Base-by-base conservation (phyloP, 2,329 filamentous ascomycete genomes). In the Pyrenochaeta sp. region DNA sequence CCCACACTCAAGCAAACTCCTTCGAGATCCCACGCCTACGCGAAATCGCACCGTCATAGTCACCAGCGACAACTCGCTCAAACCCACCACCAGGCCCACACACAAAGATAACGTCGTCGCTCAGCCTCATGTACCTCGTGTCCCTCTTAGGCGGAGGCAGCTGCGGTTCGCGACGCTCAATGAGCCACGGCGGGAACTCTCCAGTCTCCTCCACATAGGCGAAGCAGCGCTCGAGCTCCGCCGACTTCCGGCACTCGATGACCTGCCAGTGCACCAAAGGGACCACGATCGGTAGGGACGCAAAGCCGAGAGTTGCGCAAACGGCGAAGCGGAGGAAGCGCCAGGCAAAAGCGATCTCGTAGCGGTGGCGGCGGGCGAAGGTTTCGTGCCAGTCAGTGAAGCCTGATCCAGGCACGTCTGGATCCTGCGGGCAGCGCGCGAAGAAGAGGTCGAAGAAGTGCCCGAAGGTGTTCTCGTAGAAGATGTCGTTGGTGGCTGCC, bases 371-470 rank as follows among this genome's bases (percentile, higher is more conserved):
- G 47, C 56, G 50, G 25, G 22, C 32, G 30, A 52, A 40, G 4
- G 22, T 50, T n/a, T 57, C 46, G 50, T 54, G 47, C 56, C 59
- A 62, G 24, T 59, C 42, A 12, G 56, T 54, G 46, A 62, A 59
- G 47, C 59, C 56, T 6, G 50, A 59, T 22, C 59, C 59, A 36
- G 56, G 56, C 43, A 56, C 37, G 19, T 57, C 37, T 34, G 46
- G 42, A n/a, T 56, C 52, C 52, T 19, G 45, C n/a, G 19, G 19
- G 46, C 10, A 19, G 47, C 50, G 56, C 9, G 22, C 36, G 43
- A 62, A 56, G 37, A 48, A 56, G 7, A 59, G 19, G 32, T 56
- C 53, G 10, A 62, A 48, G 28, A 56, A 3, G 9, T 50, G 59
- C 2, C 56, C 56, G n/a, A 54, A 40, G 24, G 47, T 46, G 47